These are phyloP conservation scores for Arabis alpina DNA, from an alignment of 345 rosid genomes.

Conservation along the genomic window DNA sequence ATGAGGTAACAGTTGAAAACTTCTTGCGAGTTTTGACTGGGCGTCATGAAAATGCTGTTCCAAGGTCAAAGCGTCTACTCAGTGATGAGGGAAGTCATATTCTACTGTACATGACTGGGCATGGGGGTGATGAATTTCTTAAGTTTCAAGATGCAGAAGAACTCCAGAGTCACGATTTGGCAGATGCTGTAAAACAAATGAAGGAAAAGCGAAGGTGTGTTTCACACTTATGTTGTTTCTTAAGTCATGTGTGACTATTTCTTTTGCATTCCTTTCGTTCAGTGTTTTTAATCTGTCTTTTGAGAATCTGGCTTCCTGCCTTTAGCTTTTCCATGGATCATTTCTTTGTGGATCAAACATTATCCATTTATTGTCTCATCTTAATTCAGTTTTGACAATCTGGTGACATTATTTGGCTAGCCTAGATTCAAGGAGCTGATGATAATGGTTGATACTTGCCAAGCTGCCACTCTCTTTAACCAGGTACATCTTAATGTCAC, in stretches of 20 bases:
- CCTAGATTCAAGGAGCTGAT: slow-evolving; percentile 94
- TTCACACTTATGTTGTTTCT: slow-evolving; percentile 19
- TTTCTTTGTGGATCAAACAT: neutral
- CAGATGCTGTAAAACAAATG: slow-evolving; percentile 99
- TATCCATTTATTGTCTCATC: slow-evolving; percentile 8
- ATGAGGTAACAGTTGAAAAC: slow-evolving; percentile 94
- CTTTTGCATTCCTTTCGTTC: slow-evolving; percentile 16
- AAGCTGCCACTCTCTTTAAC: slow-evolving; percentile 95
- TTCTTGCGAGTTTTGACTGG: slow-evolving; percentile 93
- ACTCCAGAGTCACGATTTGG: slow-evolving; percentile 98
- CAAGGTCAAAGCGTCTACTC: slow-evolving; percentile 96
- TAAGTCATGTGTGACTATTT: slow-evolving; percentile 12
- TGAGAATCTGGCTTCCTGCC: neutral
- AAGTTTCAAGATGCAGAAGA: slow-evolving; percentile 98
- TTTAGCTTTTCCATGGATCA: slow-evolving; percentile 12
- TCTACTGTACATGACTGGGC: slow-evolving; percentile 98
- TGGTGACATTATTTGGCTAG: slow-evolving; percentile 37
- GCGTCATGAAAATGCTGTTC: slow-evolving; percentile 89
- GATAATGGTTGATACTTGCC: slow-evolving; percentile 99
- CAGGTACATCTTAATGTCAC: slow-evolving; percentile 57
- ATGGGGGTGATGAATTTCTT: slow-evolving; percentile 95
- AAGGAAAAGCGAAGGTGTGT: slow-evolving; percentile 88
- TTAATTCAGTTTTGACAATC: slow-evolving; percentile 23
- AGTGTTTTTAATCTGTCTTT: slow-evolving; percentile 7
- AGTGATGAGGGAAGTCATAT: slow-evolving; percentile 99